A percentile compares a stretch with the other conserved stretches of the same genome.
Conservation (phyloP, 176 grass and related monocot species). For the Carex pumila region DNA sequence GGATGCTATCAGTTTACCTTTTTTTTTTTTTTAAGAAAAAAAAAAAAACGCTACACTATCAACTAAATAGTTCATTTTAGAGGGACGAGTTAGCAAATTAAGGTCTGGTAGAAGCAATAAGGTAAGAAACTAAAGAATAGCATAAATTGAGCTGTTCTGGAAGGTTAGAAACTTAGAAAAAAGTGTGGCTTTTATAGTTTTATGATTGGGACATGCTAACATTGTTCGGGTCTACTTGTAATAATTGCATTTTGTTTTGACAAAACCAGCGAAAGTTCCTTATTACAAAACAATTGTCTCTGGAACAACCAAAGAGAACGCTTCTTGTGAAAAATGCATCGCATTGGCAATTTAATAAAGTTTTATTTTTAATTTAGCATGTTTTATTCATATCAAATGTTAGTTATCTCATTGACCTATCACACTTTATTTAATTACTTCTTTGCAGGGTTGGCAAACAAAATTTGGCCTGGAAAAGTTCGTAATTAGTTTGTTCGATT, state of each 20-base stretch:
- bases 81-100: background rate
- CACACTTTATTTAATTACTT: background rate
- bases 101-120: background rate
- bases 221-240: slow-evolving; percentile 23
- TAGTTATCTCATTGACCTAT: background rate
- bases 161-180: slow-evolving; percentile 1
- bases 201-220: slow-evolving; percentile 50
- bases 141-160: background rate
- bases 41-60: no score
- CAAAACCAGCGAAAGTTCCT: background rate
- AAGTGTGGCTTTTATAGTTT: slow-evolving; percentile 16
- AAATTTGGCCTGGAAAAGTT: no score
- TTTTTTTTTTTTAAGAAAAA: no score
- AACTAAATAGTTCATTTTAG: background rate
- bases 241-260: background rate
- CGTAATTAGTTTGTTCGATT: no score
- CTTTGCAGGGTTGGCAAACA: background rate
- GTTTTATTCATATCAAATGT: background rate
- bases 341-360: background rate
- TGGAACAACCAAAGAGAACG: background rate
- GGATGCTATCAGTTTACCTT: background rate
- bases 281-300: background rate
- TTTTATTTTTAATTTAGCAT: background rate
- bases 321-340: background rate
- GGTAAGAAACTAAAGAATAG: background rate